These are phyloP conservation scores for Amauroascus verrucosus DNA, from an alignment of 2,329 filamentous ascomycete species.

Conservation along the genomic window DNA sequence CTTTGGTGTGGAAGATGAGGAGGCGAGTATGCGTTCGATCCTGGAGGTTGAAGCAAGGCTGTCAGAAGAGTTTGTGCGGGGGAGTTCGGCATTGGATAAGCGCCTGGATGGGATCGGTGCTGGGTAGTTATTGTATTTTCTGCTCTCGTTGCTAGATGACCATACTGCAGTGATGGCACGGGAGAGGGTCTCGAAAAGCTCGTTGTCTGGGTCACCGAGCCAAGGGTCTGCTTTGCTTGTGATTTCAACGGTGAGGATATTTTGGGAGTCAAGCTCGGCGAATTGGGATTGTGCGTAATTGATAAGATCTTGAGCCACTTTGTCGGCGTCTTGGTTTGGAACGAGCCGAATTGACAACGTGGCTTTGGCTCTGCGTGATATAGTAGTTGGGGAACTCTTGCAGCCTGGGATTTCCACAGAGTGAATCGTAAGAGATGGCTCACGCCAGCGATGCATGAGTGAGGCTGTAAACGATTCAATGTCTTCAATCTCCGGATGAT, in stretches of 20 bases:
- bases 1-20: conserved; percentile 17
- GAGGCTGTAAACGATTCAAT: conserved; percentile 66
- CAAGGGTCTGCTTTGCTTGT: conserved; percentile 93
- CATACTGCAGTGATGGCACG: conserved; percentile 76
- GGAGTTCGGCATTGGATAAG: conserved; percentile 19
- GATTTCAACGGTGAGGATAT: conserved; percentile 69
- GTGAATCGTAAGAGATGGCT: conserved; percentile 89
- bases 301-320: conserved; percentile 59
- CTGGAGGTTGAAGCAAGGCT: conserved; percentile 29
- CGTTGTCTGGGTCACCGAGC: conserved; percentile 83
- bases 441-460: conserved; percentile 88
- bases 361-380: conserved; percentile 79
- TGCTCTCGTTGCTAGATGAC: conserved; percentile 40
- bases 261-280: conserved; percentile 63
- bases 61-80: conserved; percentile 30
- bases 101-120: conserved; percentile 19
- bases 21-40: conserved; percentile 32
- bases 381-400: conserved; percentile 69
- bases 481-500: conserved; percentile 55
- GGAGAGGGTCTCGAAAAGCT: conserved; percentile 83
- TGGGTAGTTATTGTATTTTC: conserved; percentile 28
- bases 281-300: conserved; percentile 63
- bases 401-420: conserved; percentile 85
- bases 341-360: conserved; percentile 85
- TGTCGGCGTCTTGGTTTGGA: conserved; percentile 77